Percentiles rank a stretch among this genome's conserved stretches.
Evolutionary conservation across 2,329 filamentous ascomycete species (phyloP).

Genomic region (Plenodomus biglobosus): DNA sequence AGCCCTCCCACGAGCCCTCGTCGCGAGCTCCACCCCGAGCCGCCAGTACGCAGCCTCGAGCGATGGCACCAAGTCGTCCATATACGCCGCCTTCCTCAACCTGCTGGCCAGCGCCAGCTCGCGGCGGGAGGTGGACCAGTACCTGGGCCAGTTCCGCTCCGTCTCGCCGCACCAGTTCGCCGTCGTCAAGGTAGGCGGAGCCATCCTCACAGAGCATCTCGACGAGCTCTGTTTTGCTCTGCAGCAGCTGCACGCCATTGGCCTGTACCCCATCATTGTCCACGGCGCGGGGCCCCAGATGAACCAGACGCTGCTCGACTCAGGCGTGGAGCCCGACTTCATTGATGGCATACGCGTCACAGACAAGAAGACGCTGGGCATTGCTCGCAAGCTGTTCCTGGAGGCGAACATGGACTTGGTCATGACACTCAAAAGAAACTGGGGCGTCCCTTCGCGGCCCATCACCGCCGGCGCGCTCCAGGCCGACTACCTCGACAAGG

Average conservation of each 20-base stretch:
- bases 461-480: constrained; percentile 88
- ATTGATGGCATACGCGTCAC: constrained; percentile 96
- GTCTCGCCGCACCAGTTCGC: constrained; percentile 97
- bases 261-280: constrained; percentile 91
- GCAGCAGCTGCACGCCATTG: constrained; percentile 91
- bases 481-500: constrained; percentile 93
- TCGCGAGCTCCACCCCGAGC: constrained; percentile 28
- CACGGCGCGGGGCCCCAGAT: constrained; percentile 95
- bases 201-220: constrained; percentile 91
- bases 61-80: constrained; percentile 40
- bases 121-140: constrained; percentile 95
- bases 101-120: constrained; percentile 94
- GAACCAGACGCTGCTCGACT: constrained; percentile 85
- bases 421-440: constrained; percentile 76
- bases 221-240: constrained; percentile 87
- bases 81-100: constrained; percentile 75
- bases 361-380: constrained; percentile 87
- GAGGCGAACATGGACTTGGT: constrained; percentile 94
- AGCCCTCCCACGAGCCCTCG: constrained; percentile 38
- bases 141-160: constrained; percentile 94
- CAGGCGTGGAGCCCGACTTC: constrained; percentile 91
- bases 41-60: constrained; percentile 38
- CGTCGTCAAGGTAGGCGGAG: constrained; percentile 96
- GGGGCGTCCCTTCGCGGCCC: constrained; percentile 85
- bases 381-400: constrained; percentile 89